Evolutionary conservation across 139 green algal genomes (phyloP).

Genomic region (Tetradesmus obliquus): DNA sequence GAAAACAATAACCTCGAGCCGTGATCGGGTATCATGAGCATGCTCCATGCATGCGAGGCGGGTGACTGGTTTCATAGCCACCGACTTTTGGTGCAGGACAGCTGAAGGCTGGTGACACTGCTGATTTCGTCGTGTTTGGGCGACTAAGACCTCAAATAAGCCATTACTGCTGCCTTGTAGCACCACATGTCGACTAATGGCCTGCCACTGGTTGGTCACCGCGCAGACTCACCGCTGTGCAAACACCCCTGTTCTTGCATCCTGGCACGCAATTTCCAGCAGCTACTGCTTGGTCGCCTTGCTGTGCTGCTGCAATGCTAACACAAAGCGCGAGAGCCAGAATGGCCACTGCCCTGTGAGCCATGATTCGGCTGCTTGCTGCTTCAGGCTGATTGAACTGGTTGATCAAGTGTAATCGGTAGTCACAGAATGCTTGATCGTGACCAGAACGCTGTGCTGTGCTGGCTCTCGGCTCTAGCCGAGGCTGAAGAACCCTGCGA

Average conservation of each 20-base stretch:
- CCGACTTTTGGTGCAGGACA: background rate
- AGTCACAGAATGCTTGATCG: background rate
- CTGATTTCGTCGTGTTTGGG: background rate
- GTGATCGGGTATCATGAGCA: too few relatives aligned
- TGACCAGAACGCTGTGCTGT: background rate
- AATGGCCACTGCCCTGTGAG: background rate
- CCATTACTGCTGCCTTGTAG: background rate
- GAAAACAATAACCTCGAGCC: background rate
- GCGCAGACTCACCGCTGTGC: constrained; percentile 19
- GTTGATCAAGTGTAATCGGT: background rate
- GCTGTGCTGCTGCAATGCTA: background rate
- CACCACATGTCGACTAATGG: background rate
- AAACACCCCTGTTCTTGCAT: constrained; percentile 34
- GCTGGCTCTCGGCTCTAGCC: background rate
- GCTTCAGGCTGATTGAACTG: background rate
- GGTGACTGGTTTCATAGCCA: background rate
- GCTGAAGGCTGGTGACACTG: background rate
- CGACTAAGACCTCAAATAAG: background rate
- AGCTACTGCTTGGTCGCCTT: background rate
- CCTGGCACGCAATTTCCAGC: constrained; percentile 16
- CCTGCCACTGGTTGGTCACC: background rate
- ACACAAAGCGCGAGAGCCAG: constrained; percentile 4
- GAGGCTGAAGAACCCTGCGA: background rate
- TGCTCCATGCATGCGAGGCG: background rate
- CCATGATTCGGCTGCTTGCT: background rate